phyloP scores from a whole-genome alignment of 768 basidiomycete genomes.

The Coprinellus micaceus region DNA sequence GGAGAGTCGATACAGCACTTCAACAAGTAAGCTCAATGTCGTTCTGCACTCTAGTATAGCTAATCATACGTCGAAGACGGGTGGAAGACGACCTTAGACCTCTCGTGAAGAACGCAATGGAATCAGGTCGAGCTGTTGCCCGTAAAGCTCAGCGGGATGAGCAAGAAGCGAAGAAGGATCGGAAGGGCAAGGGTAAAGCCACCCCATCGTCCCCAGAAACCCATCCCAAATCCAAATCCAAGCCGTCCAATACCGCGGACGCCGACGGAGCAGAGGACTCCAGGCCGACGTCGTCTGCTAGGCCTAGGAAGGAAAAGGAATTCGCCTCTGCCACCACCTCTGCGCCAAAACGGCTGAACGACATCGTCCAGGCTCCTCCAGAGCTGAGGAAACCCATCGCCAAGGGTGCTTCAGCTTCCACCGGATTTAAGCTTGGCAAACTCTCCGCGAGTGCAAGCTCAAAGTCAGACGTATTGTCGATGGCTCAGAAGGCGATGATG shows the following conservation, averaged over 20 bases:
- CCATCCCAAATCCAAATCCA: constrained; percentile 3
- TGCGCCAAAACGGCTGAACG: constrained; percentile 63
- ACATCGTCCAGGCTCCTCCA: constrained; percentile 68
- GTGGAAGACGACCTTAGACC: constrained; percentile 73
- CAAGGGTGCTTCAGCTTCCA: constrained; percentile 27
- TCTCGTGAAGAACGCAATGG: constrained; percentile 57
- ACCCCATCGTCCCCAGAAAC: neutral
- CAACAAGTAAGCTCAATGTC: constrained; percentile 47
- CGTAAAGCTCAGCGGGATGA: constrained; percentile 43
- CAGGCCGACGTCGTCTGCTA: too few relatives aligned
- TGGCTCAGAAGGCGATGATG: constrained; percentile 77
- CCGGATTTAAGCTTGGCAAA: constrained; percentile 4
- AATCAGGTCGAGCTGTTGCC: constrained; percentile 47
- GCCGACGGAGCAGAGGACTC: constrained; percentile 10
- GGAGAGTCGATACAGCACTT: constrained; percentile 76
- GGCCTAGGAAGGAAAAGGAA: constrained; percentile 38
- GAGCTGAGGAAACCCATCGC: constrained; percentile 55
- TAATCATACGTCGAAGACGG: constrained; percentile 39
- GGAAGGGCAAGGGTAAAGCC: constrained; percentile 9
- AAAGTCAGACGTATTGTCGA: constrained; percentile 53
- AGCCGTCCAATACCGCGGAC: neutral
- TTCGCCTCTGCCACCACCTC: constrained; percentile 50
- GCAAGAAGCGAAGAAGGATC: constrained; percentile 22
- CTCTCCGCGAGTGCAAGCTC: constrained; percentile 23
- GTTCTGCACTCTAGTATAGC: neutral